phyloP scores from a whole-genome alignment of 345 rosid genomes.

The Anacardium occidentale region DNA sequence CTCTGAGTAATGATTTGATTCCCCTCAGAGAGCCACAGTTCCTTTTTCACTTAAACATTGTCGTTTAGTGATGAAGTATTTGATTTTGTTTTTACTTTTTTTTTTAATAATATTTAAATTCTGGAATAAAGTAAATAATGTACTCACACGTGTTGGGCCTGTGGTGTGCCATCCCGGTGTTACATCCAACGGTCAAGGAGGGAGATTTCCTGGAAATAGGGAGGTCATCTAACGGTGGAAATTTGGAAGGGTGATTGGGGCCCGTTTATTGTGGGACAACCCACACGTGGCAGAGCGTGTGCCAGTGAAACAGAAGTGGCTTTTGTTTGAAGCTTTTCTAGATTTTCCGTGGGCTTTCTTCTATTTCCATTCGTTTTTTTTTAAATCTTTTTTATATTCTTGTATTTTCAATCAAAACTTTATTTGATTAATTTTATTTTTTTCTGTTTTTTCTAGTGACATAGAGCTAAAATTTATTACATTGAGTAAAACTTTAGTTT shows the following conservation, averaged over 20 bases:
- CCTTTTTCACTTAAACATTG: constrained; percentile 15
- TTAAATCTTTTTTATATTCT: too few relatives aligned
- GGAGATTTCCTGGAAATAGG: not conserved
- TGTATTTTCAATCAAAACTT: too few relatives aligned
- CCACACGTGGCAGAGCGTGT: constrained; percentile 23
- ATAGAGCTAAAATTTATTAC: too few relatives aligned
- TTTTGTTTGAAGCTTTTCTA: too few relatives aligned
- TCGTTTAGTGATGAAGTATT: constrained; percentile 9
- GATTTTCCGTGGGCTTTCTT: not conserved
- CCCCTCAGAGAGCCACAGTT: not conserved
- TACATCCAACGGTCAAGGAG: constrained; percentile 16
- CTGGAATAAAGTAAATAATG: too few relatives aligned
- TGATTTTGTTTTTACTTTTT: too few relatives aligned
- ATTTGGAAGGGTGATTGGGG: too few relatives aligned
- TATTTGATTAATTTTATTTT: too few relatives aligned
- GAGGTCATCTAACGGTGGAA: constrained; percentile 13
- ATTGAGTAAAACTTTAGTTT: too few relatives aligned
- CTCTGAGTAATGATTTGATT: constrained; percentile 10
- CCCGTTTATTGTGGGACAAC: constrained; percentile 6
- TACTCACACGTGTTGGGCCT: too few relatives aligned
- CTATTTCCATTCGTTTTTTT: too few relatives aligned
- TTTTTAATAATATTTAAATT: not conserved
- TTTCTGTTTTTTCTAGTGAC: too few relatives aligned
- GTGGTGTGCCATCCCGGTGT: constrained; percentile 5
- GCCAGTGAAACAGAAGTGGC: not conserved